phyloP scores from a whole-genome alignment of 257 asterid species.

The Mentha longifolia region DNA sequence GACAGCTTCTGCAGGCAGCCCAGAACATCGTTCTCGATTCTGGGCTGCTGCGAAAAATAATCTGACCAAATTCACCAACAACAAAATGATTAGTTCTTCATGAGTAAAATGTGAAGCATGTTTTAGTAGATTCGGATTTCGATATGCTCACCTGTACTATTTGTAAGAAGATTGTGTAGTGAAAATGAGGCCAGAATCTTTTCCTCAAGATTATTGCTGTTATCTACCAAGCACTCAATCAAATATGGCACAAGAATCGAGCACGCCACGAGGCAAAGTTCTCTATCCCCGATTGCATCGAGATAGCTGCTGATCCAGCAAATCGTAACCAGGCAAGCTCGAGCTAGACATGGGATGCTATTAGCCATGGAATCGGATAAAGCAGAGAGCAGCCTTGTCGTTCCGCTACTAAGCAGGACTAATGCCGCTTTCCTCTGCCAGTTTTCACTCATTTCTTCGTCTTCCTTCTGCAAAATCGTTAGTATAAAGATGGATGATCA shows the following conservation, averaged over 20 bases:
- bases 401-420: conserved; percentile 52
- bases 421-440: conserved; percentile 64
- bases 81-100: background rate
- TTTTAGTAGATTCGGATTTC: no score
- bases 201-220: conserved; percentile 51
- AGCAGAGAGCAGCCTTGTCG: conserved; percentile 50
- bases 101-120: no score
- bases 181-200: conserved; percentile 71
- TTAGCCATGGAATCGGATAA: conserved; percentile 64
- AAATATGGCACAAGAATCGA: conserved; percentile 57
- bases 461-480: conserved; percentile 48
- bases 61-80: conserved; percentile 41
- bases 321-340: conserved; percentile 71
- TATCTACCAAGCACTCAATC: conserved; percentile 45
- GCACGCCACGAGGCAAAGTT: conserved; percentile 49
- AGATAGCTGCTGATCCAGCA: conserved; percentile 70
- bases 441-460: conserved; percentile 48
- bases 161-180: conserved; percentile 57
- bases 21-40: conserved; percentile 40
- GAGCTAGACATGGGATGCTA: conserved; percentile 72
- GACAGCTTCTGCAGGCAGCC: conserved; percentile 54
- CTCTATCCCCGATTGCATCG: conserved; percentile 44
- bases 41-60: conserved; percentile 34
- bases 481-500: background rate
- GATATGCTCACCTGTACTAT: conserved; percentile 54